A percentile compares a stretch with the other conserved stretches of the same genome.
Conservation (phyloP, 768 basidiomycete genomes). For the Xerocomellus intermedius region DNA sequence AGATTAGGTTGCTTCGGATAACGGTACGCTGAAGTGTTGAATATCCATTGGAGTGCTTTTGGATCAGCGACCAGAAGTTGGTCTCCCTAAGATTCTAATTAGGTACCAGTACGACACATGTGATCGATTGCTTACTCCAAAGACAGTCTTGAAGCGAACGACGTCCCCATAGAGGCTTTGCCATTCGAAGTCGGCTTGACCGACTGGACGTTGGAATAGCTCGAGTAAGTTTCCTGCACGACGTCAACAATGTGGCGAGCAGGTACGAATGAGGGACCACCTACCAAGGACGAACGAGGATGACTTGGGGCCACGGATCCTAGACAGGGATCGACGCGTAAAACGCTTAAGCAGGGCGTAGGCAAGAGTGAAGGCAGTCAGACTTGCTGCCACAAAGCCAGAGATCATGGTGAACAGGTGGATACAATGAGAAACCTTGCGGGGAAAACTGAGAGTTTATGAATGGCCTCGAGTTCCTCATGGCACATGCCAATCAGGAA, state of each 20-base stretch:
- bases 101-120: neutral
- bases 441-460: no score
- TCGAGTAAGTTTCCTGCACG: conserved; percentile 13
- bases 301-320: conserved; percentile 19
- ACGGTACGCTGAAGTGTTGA: no score
- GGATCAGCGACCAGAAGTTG: no score
- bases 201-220: conserved; percentile 27
- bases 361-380: conserved; percentile 9
- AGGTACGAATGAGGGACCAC: no score
- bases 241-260: no score
- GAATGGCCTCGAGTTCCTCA: no score
- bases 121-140: conserved; percentile 20
- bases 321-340: conserved; percentile 9
- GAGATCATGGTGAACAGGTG: conserved; percentile 7
- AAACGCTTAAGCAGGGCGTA: neutral
- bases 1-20: no score
- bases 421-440: no score
- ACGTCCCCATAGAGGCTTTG: conserved; percentile 30
- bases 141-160: conserved; percentile 26
- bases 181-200: conserved; percentile 31
- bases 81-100: no score
- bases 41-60: no score
- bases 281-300: conserved; percentile 23
- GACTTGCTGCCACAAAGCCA: neutral
- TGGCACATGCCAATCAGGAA: no score